A percentile compares a stretch with the other conserved stretches of the same genome.
Conservation (phyloP, 352 stramenopile genomes). For the Globisporangium perplexum region DNA sequence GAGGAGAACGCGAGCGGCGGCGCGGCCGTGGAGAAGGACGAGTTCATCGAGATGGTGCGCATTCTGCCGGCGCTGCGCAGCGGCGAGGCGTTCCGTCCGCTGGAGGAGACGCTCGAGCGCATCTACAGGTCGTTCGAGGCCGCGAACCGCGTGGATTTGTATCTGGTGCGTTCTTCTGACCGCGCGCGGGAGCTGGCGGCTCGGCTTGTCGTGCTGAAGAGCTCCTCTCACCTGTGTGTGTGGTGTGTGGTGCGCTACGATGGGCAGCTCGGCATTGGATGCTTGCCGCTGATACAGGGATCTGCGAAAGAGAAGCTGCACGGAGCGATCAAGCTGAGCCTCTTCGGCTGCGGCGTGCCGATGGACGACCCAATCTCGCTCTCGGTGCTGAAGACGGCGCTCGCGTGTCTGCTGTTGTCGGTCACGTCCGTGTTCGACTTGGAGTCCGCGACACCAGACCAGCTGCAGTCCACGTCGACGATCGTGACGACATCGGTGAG, state of each 20-base stretch:
- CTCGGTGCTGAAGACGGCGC: constrained; percentile 27
- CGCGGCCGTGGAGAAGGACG: constrained; percentile 32
- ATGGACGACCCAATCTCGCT: constrained; percentile 28
- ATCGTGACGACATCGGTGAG: constrained; percentile 56
- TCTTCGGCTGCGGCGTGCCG: constrained; percentile 29
- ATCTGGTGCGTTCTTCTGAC: constrained; percentile 28
- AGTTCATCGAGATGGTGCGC: constrained; percentile 56
- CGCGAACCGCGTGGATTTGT: constrained; percentile 48
- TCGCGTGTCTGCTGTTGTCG: constrained; percentile 48
- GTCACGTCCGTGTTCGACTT: constrained; percentile 65
- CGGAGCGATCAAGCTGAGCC: constrained; percentile 49
- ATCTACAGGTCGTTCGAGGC: constrained; percentile 62
- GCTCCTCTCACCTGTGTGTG: not conserved
- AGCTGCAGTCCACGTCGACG: constrained; percentile 44
- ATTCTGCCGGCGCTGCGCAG: constrained; percentile 45
- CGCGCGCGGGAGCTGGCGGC: too few species aligned
- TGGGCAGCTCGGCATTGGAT: constrained; percentile 43
- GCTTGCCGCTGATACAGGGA: constrained; percentile 47
- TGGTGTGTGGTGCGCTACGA: not conserved
- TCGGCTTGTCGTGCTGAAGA: too few species aligned
- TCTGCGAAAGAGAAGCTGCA: constrained; percentile 50
- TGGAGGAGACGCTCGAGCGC: constrained; percentile 58
- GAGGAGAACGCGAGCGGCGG: constrained; percentile 22
- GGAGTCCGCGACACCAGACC: constrained; percentile 35
- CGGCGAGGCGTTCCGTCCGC: constrained; percentile 50